These are phyloP conservation scores for Basipetospora chlamydospora DNA, from an alignment of 2,329 filamentous ascomycete species.

Conservation along the genomic window DNA sequence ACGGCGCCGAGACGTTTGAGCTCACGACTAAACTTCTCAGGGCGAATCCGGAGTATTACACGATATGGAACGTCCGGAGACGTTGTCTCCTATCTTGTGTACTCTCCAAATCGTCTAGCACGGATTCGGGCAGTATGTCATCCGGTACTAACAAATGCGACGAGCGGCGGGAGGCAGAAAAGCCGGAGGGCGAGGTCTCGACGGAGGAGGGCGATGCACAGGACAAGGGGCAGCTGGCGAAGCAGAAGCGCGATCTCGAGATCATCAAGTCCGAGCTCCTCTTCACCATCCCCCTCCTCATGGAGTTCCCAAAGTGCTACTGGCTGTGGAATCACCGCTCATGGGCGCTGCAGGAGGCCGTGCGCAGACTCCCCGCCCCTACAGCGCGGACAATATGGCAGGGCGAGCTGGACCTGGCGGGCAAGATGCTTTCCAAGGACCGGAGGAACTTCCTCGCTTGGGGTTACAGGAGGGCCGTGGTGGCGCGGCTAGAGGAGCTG, in stretches of 20 bases:
- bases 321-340: conserved; percentile 97
- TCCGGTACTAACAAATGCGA: conserved; percentile 17
- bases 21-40: conserved; percentile 59
- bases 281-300: conserved; percentile 73
- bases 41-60: conserved; percentile 80
- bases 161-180: conserved; percentile 2
- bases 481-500: conserved; percentile 55
- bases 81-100: conserved; percentile 46
- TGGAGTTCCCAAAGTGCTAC: conserved; percentile 89
- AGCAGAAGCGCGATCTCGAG: conserved; percentile 19
- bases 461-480: conserved; percentile 73
- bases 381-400: conserved; percentile 59
- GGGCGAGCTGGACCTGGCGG: conserved; percentile 66
- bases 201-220: conserved; percentile 5
- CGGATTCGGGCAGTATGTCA: conserved; percentile 38
- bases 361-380: conserved; percentile 40
- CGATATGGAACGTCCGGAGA: conserved; percentile 80
- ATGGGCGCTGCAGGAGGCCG: conserved; percentile 68
- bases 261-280: conserved; percentile 58
- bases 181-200: conserved; percentile 1
- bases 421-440: conserved; percentile 79
- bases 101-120: conserved; percentile 38
- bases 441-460: conserved; percentile 93
- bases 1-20: conserved; percentile 42
- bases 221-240: conserved; percentile 11